These are phyloP conservation scores for Onygenales sp. DNA, from an alignment of 2,329 filamentous ascomycete genomes.

Conservation along the genomic window DNA sequence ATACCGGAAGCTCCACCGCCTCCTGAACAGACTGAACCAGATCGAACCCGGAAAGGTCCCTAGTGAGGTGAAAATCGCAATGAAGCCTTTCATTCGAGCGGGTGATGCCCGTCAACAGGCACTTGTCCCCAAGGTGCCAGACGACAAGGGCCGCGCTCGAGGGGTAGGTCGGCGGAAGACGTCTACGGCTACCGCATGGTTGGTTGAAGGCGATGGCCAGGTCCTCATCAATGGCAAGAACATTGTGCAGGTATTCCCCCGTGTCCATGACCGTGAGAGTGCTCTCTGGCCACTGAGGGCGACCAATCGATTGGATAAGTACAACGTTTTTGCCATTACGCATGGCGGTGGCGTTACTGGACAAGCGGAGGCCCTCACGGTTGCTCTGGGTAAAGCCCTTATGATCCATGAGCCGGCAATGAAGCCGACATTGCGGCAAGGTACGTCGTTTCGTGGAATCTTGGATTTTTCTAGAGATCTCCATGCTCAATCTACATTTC, in stretches of 20 bases:
- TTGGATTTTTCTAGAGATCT: background rate
- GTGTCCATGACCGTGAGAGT: conserved; percentile 88
- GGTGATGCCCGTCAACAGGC: conserved; percentile 61
- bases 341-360: conserved; percentile 85
- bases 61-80: conserved; percentile 52
- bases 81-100: conserved; percentile 64
- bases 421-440: conserved; percentile 78
- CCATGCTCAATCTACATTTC: background rate
- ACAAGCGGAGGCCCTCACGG: conserved; percentile 86
- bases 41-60: conserved; percentile 76
- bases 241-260: conserved; percentile 71
- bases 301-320: conserved; percentile 81
- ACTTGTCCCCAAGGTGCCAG: conserved; percentile 53
- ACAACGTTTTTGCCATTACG: conserved; percentile 86
- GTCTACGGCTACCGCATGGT: conserved; percentile 71
- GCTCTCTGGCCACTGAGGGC: conserved; percentile 82
- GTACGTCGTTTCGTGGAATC: conserved; percentile 46
- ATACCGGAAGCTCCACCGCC: conserved; percentile 65
- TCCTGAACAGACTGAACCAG: conserved; percentile 71
- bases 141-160: conserved; percentile 66
- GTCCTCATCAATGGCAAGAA: conserved; percentile 82
- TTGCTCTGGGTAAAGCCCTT: conserved; percentile 81
- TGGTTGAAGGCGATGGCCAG: conserved; percentile 90
- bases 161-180: conserved; percentile 82
- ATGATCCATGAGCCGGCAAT: conserved; percentile 84